Evolutionary conservation across 805 yeast genomes (phyloP).

Genomic region (Starmera caribaea): DNA sequence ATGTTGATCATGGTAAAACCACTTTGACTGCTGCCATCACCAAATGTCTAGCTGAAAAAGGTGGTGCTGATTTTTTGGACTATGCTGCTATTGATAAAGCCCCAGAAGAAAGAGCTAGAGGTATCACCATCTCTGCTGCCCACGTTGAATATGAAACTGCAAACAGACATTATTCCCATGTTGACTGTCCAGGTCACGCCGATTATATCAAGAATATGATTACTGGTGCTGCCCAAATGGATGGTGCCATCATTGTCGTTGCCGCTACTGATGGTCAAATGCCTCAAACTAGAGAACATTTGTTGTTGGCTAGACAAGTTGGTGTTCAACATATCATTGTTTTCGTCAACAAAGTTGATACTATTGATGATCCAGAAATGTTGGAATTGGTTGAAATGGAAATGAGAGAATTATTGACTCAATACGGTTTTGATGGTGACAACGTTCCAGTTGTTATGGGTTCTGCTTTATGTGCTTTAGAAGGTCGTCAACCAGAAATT

Average conservation of each 20-base stretch:
- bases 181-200: constrained; percentile 98
- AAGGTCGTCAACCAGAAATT: constrained; percentile 80
- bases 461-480: constrained; percentile 94
- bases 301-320: constrained; percentile 97
- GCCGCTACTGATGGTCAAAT: constrained; percentile 99
- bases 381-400: constrained; percentile 99
- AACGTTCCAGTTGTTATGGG: constrained; percentile 98
- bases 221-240: constrained; percentile 99
- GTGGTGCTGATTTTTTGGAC: constrained; percentile 92
- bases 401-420: constrained; percentile 90
- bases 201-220: constrained; percentile 99
- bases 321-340: constrained; percentile 98
- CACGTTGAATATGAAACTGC: constrained; percentile 96
- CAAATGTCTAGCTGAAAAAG: constrained; percentile 78
- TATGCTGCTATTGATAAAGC: constrained; percentile 92
- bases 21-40: constrained; percentile 98
- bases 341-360: constrained; percentile 95
- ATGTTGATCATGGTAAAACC: constrained; percentile 98
- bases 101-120: constrained; percentile 99
- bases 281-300: constrained; percentile 99
- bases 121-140: constrained; percentile 96
- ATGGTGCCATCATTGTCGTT: constrained; percentile 98
- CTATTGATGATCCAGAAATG: constrained; percentile 98
- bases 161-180: constrained; percentile 94
- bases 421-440: constrained; percentile 97